A percentile compares a stretch with the other conserved stretches of the same genome.
Evolutionary conservation across 2,329 filamentous ascomycete species (phyloP).

Genomic region (Paecilomyces formosus): DNA sequence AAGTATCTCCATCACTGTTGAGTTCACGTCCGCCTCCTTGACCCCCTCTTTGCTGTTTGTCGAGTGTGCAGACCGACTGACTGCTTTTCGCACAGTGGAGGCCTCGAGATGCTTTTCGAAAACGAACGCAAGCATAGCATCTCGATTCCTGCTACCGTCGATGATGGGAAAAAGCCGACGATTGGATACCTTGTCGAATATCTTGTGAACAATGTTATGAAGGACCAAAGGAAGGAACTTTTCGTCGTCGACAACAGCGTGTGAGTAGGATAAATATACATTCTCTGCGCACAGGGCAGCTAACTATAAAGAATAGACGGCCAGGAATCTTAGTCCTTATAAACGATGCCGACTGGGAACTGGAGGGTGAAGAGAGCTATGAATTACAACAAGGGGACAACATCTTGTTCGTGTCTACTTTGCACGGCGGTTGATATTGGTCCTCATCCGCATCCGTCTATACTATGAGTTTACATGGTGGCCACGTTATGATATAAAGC

Average conservation of each 20-base stretch:
- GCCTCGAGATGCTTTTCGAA: constrained; percentile 88
- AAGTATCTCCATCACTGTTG: constrained; percentile 56
- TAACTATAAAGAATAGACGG: constrained; percentile 52
- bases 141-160: constrained; percentile 56
- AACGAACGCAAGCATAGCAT: constrained; percentile 69
- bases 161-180: constrained; percentile 55
- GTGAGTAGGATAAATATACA: constrained; percentile 51
- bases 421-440: constrained; percentile 73
- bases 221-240: constrained; percentile 74
- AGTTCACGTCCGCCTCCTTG: constrained; percentile 56
- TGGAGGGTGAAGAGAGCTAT: constrained; percentile 90
- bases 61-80: constrained; percentile 2
- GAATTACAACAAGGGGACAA: constrained; percentile 75
- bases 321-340: constrained; percentile 94
- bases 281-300: constrained; percentile 2
- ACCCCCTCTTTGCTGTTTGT: constrained; percentile 1
- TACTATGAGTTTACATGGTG: not conserved
- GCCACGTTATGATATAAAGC: not conserved
- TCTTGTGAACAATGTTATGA: constrained; percentile 76
- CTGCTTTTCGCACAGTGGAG: constrained; percentile 54
- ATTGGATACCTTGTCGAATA: constrained; percentile 71
- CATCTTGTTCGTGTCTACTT: constrained; percentile 90
- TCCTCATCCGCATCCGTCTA: not conserved
- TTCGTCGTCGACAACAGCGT: constrained; percentile 83
- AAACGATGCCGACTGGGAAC: constrained; percentile 97